These are phyloP conservation scores for Rhizopogon rudus DNA, from an alignment of 768 basidiomycete species.

Conservation along the genomic window DNA sequence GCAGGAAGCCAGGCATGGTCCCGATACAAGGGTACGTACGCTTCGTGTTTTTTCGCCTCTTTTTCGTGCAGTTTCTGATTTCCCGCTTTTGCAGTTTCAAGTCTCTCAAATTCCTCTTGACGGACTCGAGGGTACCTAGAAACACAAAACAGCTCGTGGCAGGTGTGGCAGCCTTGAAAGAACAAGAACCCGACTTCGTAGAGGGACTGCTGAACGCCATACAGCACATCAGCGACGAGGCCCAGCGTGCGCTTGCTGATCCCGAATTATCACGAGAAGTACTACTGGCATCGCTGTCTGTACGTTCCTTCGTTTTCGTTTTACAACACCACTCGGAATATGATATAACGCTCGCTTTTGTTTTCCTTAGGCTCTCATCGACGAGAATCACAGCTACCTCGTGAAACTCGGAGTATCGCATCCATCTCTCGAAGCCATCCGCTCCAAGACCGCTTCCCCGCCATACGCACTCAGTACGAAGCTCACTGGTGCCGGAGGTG, in stretches of 20 bases:
- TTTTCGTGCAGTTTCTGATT: constrained; percentile 8
- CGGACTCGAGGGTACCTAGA: constrained; percentile 89
- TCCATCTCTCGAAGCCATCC: constrained; percentile 77
- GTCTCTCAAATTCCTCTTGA: constrained; percentile 83
- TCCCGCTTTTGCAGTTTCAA: constrained; percentile 62
- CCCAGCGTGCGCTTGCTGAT: constrained; percentile 68
- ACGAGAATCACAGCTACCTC: constrained; percentile 86
- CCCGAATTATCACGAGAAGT: constrained; percentile 61
- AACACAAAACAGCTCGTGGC: constrained; percentile 95
- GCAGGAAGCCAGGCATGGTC: constrained; percentile 78
- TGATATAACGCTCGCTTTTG: background rate
- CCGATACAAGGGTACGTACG: constrained; percentile 71
- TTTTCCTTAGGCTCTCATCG: constrained; percentile 60
- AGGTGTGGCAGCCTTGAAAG: constrained; percentile 72
- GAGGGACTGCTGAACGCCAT: constrained; percentile 74
- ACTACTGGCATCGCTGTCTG: constrained; percentile 64
- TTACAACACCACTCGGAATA: background rate
- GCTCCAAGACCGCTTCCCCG: constrained; percentile 54
- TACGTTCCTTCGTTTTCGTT: constrained; percentile 35
- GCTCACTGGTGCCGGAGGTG: constrained; percentile 95
- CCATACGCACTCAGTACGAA: constrained; percentile 83
- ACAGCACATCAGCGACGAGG: constrained; percentile 82
- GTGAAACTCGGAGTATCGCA: constrained; percentile 89
- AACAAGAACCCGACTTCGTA: constrained; percentile 82
- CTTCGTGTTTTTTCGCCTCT: background rate